Base-by-base conservation (phyloP, 805 yeast species). In the Candida saitoana region DNA sequence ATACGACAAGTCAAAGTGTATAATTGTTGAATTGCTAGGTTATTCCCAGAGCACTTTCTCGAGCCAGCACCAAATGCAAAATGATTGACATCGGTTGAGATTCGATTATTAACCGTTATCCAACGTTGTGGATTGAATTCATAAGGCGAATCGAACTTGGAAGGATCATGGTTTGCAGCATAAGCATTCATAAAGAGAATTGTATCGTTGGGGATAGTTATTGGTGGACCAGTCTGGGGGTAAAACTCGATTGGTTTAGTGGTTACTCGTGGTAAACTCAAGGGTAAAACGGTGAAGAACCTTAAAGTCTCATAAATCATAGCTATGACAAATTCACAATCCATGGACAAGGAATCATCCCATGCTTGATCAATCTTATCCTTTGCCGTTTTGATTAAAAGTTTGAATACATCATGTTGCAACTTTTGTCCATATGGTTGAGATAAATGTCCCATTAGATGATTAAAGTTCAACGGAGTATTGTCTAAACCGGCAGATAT, bases 401-500 rank as follows among this genome's bases (percentile, higher is more conserved):
- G 73, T 0, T 45, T 27, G 14, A 63, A 57, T 0, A 84, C 84
- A 8, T 41, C 62, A 1, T 63, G 50, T 52, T 79, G 84, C 8
- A 78, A 49, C 0, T 40, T 45, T 1, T 55, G 49, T 0, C 76
- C 76, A 20, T 52, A 44, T 5, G 51, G 48, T 34, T 47, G 48
- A 5, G 50, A 71, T 33, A 84, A 60, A 31, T 80, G 84, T 1
- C 84, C 84, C 49, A 82, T 54, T 6, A 82, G 67, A 46, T 82
- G 79, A 46, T 76, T 74, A 38, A 84, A 65, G 36, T 78, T 82
- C 24, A 83, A 65, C 0, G 88, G 82, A 0, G 82, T 76, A 47
- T 85, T 84, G 54, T 84, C 91, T 18, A 84, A 62, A 0, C 93
- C 93, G 6, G 90, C 93, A 49, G 88, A 81, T 0, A 84, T 82